Percentiles rank a stretch among this genome's conserved stretches.
These are phyloP conservation scores for Porodaedalea pini DNA, from an alignment of 1,284 basidiomycete genomes.

Conservation along the genomic window DNA sequence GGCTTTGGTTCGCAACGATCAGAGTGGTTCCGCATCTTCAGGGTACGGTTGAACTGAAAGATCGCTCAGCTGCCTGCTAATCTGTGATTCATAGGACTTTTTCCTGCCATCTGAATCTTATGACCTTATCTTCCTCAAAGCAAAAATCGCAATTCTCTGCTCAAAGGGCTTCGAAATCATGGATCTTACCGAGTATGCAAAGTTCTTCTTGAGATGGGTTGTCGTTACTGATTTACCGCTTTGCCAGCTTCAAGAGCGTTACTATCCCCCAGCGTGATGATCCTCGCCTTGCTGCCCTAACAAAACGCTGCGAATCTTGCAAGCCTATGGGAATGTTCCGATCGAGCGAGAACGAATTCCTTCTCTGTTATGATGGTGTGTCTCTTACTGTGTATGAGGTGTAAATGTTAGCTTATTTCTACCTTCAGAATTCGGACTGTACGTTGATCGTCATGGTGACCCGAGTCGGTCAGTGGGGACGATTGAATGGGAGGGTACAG, in stretches of 20 bases:
- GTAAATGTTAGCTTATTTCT: conserved; percentile 5
- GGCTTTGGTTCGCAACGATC: conserved; percentile 73
- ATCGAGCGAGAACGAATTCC: conserved; percentile 82
- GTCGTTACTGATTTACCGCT: conserved; percentile 15
- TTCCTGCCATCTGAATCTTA: conserved; percentile 88
- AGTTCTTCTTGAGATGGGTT: neutral
- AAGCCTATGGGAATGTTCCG: conserved; percentile 92
- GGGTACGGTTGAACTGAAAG: conserved; percentile 40
- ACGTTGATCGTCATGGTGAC: conserved; percentile 84
- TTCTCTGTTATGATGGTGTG: conserved; percentile 89
- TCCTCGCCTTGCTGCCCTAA: conserved; percentile 64
- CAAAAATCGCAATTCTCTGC: conserved; percentile 88
- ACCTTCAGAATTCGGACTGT: conserved; percentile 83
- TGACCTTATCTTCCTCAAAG: conserved; percentile 87
- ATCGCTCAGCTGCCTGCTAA: neutral
- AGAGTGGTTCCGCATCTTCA: conserved; percentile 91
- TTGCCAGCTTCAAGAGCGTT: conserved; percentile 75
- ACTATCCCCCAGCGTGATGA: conserved; percentile 83
- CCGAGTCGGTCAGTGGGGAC: conserved; percentile 69
- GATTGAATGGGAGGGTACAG: conserved; percentile 95
- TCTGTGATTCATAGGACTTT: conserved; percentile 58
- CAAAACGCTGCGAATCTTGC: conserved; percentile 78
- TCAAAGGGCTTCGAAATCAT: conserved; percentile 96
- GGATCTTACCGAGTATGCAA: conserved; percentile 80
- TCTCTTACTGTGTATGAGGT: neutral